Conservation (phyloP, 305 asterid genomes). For the Solanum hybrid region DNA sequence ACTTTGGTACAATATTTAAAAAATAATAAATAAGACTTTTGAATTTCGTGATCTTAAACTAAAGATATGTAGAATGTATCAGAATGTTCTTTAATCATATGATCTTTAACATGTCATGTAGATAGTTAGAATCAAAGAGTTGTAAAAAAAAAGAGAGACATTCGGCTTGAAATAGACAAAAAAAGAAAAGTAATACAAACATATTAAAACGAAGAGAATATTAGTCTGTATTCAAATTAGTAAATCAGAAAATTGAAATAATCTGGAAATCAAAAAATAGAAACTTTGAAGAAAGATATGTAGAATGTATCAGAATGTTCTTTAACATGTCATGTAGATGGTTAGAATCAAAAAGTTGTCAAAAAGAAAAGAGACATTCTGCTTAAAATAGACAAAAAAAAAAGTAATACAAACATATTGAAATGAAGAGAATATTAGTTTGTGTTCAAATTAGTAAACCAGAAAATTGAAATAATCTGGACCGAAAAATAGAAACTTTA, state of each 20-base stretch:
- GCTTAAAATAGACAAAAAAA: neutral
- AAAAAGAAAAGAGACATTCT: neutral
- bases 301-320: neutral
- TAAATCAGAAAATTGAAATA: too few species aligned
- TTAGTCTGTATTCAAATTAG: neutral
- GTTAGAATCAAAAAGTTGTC: neutral
- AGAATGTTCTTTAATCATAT: neutral
- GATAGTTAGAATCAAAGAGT: neutral
- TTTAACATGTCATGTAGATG: neutral
- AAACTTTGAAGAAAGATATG: too few species aligned
- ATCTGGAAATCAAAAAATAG: neutral
- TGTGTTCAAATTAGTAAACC: neutral
- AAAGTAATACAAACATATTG: neutral
- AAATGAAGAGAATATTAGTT: too few species aligned
- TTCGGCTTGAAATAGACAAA: neutral
- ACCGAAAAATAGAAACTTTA: neutral
- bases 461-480: neutral
- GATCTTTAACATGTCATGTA: neutral
- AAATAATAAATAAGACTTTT: neutral
- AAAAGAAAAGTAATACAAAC: neutral
- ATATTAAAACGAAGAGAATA: too few species aligned
- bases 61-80: neutral
- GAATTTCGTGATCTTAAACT: neutral
- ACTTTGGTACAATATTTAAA: fast-evolving
- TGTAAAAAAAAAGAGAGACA: neutral